Conservation (phyloP, 768 basidiomycete species). For the Pleurotus tuoliensis region DNA sequence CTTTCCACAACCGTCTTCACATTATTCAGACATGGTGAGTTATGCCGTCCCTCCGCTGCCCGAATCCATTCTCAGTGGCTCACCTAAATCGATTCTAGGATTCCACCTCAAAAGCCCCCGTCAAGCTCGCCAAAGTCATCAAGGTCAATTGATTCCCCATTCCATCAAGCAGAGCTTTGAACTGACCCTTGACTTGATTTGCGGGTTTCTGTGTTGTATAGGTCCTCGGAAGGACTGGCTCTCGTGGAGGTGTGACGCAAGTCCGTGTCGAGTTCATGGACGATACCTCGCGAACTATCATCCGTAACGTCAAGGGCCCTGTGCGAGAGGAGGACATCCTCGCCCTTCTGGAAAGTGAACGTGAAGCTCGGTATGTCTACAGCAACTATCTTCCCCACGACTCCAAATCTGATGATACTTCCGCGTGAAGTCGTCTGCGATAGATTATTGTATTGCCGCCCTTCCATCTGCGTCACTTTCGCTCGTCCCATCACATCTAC, state of each 20-base stretch:
- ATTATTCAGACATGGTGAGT: neutral
- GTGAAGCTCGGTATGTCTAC: conserved; percentile 93
- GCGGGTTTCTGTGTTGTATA: conserved; percentile 26
- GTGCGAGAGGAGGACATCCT: conserved; percentile 95
- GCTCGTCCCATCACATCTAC: neutral
- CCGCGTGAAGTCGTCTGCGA: neutral
- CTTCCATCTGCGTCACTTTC: neutral
- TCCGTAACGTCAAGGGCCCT: conserved; percentile 98
- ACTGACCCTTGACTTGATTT: neutral
- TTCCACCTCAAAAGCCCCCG: conserved; percentile 77
- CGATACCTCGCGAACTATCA: conserved; percentile 91
- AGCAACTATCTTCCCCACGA: neutral
- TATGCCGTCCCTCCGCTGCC: neutral
- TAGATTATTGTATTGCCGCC: neutral
- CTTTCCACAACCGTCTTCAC: neutral
- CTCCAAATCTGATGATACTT: neutral
- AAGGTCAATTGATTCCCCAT: conserved; percentile 54
- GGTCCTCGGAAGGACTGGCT: conserved; percentile 98
- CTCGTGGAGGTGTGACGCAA: conserved; percentile 98
- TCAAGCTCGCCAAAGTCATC: conserved; percentile 97
- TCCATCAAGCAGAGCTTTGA: neutral
- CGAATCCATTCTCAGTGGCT: neutral
- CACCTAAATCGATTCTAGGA: conserved; percentile 42
- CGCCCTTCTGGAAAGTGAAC: conserved; percentile 94
- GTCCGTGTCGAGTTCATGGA: conserved; percentile 99